Evolutionary conservation across 345 rosid species (phyloP), one percentile per base, ranked within the genome.

Genomic region (Gossypium herbaceum): DNA sequence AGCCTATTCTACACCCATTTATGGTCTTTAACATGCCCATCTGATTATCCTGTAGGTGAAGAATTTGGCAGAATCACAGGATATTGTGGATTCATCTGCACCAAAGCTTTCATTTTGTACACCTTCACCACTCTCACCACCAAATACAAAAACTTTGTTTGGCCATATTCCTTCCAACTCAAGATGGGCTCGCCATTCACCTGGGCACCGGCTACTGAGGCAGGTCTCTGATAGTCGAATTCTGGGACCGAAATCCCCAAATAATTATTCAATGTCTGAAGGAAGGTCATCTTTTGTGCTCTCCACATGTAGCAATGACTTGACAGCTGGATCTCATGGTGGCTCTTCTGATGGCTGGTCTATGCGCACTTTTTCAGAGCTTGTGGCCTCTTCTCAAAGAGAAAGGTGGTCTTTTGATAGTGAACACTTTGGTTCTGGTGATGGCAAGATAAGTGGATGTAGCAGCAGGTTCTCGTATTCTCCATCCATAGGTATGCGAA

Each of bases 401-500:
- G 94, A 88, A 75, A 90, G 98, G 81, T 94, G 97, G 97, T 94
- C 98, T 62, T 94, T 91, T 81, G 98, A 94, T 77, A 91, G 97
- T 29, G 96, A 94, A 76, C 90, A 83, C 66, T 78, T 90, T 0
- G 85, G 92, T 60, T 85, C 86, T 76, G 87, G 85, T 63, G 81
- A 78, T 75, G 86, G 93, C 73, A 92, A 92, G 80, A 80, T 86
- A 41, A 87, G 92, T 79, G 91, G 87, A 76, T 84, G 86, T 75
- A 91, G 97, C 81, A 86, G 95, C 85, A 84, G 93, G 86, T 87
- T 89, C 83, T 90, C 94, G 20, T 85, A 75, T 83, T 94, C 97
- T 15, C 93, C 98, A 34, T 82, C 98, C 22, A 47, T 84, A 16
- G 93, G 86, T 70, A 80, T 79, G 45, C 97, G 84, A 81, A 80